These are phyloP conservation scores for Aspergillus sp. DNA, from an alignment of 2,329 filamentous ascomycete species.

Conservation along the genomic window DNA sequence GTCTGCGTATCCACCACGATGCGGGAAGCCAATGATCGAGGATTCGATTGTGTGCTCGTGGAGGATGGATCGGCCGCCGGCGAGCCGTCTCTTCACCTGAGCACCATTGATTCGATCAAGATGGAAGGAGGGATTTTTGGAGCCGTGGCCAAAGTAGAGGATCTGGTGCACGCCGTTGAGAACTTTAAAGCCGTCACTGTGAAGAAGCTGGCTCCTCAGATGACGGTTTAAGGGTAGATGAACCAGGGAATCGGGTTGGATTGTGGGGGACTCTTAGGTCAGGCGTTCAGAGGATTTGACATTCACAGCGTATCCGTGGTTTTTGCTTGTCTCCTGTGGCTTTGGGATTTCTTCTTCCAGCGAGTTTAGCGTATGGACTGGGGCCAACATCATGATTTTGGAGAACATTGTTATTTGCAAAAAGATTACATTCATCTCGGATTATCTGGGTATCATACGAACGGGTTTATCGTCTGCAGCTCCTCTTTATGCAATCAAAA, in stretches of 20 bases:
- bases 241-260: constrained; percentile 2
- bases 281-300: constrained; percentile 2
- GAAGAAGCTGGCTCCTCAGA: constrained; percentile 40
- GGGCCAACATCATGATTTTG: not conserved
- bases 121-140: constrained; percentile 46
- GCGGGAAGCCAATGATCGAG: constrained; percentile 52
- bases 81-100: constrained; percentile 36
- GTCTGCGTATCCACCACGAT: constrained; percentile 53
- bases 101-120: constrained; percentile 40
- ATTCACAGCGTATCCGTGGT: not conserved
- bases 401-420: not conserved
- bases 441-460: constrained; percentile 8
- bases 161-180: constrained; percentile 38
- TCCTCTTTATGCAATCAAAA: not conserved
- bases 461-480: not conserved
- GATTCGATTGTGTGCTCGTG: constrained; percentile 50
- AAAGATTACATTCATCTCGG: not conserved
- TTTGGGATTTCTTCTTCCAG: constrained; percentile 3
- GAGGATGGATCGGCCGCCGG: constrained; percentile 46
- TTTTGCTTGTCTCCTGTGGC: not conserved
- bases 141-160: constrained; percentile 32
- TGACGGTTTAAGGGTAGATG: constrained; percentile 16
- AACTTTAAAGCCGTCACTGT: constrained; percentile 37
- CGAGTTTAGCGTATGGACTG: not conserved
- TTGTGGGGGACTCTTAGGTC: constrained; percentile 4